A percentile compares a stretch with the other conserved stretches of the same genome.
Conservation (phyloP, 2,329 filamentous ascomycete species). For the Fusarium napiforme region DNA sequence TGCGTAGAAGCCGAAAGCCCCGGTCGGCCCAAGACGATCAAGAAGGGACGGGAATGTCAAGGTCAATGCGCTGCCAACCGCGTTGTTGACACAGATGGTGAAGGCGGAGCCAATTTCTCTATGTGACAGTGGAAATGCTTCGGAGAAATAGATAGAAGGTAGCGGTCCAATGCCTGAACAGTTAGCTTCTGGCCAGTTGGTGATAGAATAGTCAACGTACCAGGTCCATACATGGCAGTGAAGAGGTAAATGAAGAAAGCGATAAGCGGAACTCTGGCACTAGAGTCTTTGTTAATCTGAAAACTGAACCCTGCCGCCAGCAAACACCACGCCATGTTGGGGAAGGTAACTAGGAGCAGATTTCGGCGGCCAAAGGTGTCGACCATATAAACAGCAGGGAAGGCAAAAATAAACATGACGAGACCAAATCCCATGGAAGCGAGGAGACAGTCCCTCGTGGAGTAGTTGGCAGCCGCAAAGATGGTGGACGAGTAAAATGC, state of each 20-base stretch:
- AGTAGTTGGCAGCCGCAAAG: conserved; percentile 59
- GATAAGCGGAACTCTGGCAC: conserved; percentile 57
- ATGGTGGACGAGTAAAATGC: conserved; percentile 63
- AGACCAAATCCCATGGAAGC: conserved; percentile 65
- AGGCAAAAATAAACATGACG: conserved; percentile 63
- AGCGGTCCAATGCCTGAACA: conserved; percentile 45
- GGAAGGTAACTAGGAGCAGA: conserved; percentile 50
- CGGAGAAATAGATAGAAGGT: conserved; percentile 61
- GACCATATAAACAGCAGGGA: conserved; percentile 65
- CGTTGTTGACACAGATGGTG: conserved; percentile 48
- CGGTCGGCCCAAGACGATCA: conserved; percentile 50
- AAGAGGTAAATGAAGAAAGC: conserved; percentile 64
- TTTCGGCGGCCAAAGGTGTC: conserved; percentile 63
- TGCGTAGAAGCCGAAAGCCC: conserved; percentile 70
- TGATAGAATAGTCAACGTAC: conserved; percentile 22
- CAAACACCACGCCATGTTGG: conserved; percentile 47
- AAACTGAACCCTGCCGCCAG: conserved; percentile 56
- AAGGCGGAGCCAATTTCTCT: conserved; percentile 53
- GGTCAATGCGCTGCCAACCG: conserved; percentile 41
- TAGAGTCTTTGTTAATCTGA: conserved; percentile 53
- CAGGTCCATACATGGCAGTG: conserved; percentile 55
- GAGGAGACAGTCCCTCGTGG: conserved; percentile 53
- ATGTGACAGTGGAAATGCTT: conserved; percentile 66
- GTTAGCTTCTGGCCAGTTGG: neutral
- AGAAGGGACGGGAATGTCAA: conserved; percentile 60